Evolutionary conservation across 2,329 filamentous ascomycete species (phyloP).

Genomic region (Aureobasidium mangrovei): DNA sequence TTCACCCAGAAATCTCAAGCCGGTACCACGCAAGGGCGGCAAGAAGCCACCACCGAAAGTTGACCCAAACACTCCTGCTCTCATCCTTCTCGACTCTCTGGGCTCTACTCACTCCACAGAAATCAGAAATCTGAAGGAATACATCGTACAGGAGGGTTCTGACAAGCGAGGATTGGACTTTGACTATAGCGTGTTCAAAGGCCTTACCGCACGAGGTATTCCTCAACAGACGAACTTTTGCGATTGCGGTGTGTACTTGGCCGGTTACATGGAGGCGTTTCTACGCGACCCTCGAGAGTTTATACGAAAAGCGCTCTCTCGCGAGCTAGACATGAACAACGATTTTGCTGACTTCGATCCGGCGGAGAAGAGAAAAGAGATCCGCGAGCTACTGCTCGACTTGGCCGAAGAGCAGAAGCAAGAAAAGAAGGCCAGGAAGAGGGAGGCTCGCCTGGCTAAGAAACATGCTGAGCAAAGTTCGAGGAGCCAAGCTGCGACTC

Average conservation of each 20-base stretch:
- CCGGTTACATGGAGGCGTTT: slow-evolving; percentile 79
- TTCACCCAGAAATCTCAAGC: neutral
- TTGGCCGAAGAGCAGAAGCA: slow-evolving; percentile 50
- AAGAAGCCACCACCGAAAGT: slow-evolving; percentile 22
- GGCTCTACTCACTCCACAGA: slow-evolving; percentile 55
- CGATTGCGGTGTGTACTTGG: slow-evolving; percentile 81
- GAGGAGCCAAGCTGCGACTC: neutral
- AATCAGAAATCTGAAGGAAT: slow-evolving; percentile 62
- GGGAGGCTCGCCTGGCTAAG: slow-evolving; percentile 6
- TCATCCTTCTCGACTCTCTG: slow-evolving; percentile 84
- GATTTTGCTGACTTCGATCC: slow-evolving; percentile 50
- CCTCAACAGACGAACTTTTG: slow-evolving; percentile 75
- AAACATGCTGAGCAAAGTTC: neutral
- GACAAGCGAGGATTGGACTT: slow-evolving; percentile 48
- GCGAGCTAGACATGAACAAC: slow-evolving; percentile 48
- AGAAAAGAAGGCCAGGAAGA: slow-evolving; percentile 21
- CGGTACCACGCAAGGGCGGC: slow-evolving; percentile 12
- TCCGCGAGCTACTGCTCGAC: slow-evolving; percentile 57
- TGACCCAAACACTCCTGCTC: slow-evolving; percentile 45
- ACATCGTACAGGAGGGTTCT: slow-evolving; percentile 64
- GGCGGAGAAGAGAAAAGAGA: slow-evolving; percentile 51
- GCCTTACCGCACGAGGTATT: slow-evolving; percentile 64
- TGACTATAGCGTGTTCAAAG: slow-evolving; percentile 39
- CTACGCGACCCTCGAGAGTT: slow-evolving; percentile 65
- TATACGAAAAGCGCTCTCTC: slow-evolving; percentile 55